Evolutionary conservation across 768 basidiomycete genomes (phyloP).

Genomic region (Hypholoma fasciculare): DNA sequence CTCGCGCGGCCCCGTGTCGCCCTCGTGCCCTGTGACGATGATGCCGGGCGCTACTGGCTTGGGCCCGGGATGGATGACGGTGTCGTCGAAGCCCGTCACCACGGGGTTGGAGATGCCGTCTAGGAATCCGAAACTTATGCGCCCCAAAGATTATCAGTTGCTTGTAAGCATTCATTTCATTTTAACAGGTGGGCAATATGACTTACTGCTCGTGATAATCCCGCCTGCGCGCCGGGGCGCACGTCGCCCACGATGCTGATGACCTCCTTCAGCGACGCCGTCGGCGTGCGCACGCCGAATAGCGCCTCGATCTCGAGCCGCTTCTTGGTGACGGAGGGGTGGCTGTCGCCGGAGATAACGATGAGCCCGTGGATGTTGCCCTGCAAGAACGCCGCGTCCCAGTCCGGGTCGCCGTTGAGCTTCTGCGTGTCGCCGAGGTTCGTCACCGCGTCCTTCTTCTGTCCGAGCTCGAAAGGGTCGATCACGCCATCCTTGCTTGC

Average conservation of each 20-base stretch:
- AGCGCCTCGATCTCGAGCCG: constrained; percentile 30
- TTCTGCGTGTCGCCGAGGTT: constrained; percentile 34
- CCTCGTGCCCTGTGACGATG: constrained; percentile 44
- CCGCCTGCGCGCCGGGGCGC: constrained; percentile 40
- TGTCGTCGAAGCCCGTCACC: constrained; percentile 38
- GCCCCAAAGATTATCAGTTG: not conserved
- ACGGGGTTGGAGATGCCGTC: constrained; percentile 56
- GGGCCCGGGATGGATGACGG: constrained; percentile 34
- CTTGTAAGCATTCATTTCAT: not conserved
- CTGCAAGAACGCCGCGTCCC: constrained; percentile 47
- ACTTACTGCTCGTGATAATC: constrained; percentile 51
- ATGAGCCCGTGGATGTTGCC: constrained; percentile 47
- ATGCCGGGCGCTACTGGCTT: constrained; percentile 40
- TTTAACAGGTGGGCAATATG: not conserved
- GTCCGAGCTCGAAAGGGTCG: constrained; percentile 41
- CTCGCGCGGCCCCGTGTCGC: constrained; percentile 35
- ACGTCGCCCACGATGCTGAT: constrained; percentile 38
- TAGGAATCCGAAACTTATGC: constrained; percentile 45
- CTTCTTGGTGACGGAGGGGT: constrained; percentile 34
- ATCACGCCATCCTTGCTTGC: constrained; percentile 17
- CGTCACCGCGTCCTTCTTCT: constrained; percentile 33
- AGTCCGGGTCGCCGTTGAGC: constrained; percentile 34
- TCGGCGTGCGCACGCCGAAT: constrained; percentile 29
- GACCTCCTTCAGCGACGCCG: constrained; percentile 38
- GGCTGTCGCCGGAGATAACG: constrained; percentile 46